phyloP scores from a whole-genome alignment of 768 basidiomycete species.

The Termitomyces sp. region DNA sequence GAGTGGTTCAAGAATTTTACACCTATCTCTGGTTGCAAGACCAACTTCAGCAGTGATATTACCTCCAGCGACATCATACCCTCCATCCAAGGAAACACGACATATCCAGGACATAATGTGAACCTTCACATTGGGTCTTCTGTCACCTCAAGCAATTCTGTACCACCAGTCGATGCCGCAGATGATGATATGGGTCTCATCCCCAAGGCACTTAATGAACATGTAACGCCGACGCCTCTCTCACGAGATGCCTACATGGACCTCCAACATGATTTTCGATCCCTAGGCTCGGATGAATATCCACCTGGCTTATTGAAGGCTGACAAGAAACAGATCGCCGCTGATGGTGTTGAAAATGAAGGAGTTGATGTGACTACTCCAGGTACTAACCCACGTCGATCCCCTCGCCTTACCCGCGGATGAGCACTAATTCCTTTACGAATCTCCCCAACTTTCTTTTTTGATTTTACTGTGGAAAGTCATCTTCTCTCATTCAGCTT shows the following conservation, averaged over 20 bases:
- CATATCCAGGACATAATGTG: conserved; percentile 20
- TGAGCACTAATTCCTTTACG: background rate
- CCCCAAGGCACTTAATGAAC: background rate
- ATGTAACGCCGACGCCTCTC: background rate
- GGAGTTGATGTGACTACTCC: background rate
- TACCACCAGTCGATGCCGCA: background rate
- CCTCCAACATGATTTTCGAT: background rate
- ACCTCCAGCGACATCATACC: background rate
- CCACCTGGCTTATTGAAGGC: background rate
- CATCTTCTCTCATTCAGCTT: background rate
- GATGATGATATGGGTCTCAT: background rate
- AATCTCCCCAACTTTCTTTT: background rate
- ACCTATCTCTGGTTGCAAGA: conserved; percentile 23
- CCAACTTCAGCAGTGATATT: background rate
- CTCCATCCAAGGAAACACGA: background rate
- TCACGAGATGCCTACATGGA: background rate
- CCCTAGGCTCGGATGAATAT: background rate
- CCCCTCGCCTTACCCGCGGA: background rate
- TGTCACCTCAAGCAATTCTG: background rate
- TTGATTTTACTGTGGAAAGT: background rate
- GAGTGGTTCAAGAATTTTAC: conserved; percentile 62
- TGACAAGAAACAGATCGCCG: background rate
- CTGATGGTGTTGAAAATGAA: background rate
- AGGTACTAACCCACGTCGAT: background rate
- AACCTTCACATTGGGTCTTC: conserved; percentile 27